Evolutionary conservation across 495 filamentous ascomycete species (phyloP).

Genomic region (Opeltia flavorubescens): DNA sequence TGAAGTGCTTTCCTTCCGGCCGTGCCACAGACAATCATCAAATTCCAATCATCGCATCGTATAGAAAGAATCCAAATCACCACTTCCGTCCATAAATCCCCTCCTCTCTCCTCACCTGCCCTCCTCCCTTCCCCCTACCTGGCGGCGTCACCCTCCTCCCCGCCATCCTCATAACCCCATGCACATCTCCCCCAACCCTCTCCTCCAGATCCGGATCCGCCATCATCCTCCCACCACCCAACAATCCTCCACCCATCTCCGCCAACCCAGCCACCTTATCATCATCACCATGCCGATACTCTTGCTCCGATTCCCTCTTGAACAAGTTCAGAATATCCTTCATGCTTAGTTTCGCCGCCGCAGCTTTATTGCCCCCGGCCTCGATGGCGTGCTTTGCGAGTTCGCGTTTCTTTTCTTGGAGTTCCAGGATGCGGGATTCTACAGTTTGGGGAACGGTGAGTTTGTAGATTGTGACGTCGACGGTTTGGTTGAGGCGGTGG

Average conservation of each 20-base stretch:
- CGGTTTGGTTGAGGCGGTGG: constrained; percentile 86
- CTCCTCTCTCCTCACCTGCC: constrained; percentile 7
- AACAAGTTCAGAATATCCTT: constrained; percentile 89
- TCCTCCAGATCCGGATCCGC: constrained; percentile 18
- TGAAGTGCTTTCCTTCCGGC: too few species aligned
- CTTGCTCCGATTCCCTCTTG: constrained; percentile 52
- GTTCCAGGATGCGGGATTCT: constrained; percentile 79
- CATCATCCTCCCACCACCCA: constrained; percentile 12
- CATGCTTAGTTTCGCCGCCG: constrained; percentile 66
- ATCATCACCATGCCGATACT: constrained; percentile 2
- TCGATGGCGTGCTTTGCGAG: constrained; percentile 77
- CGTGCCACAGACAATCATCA: too few species aligned
- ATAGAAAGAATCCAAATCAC: too few species aligned
- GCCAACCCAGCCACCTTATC: constrained; percentile 1
- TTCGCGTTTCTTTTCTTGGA: constrained; percentile 84
- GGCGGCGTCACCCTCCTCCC: constrained; percentile 8
- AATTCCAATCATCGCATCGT: too few species aligned
- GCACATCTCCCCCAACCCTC: constrained; percentile 28
- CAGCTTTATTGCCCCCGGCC: constrained; percentile 41
- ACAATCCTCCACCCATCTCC: constrained; percentile 23
- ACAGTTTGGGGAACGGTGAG: constrained; percentile 74
- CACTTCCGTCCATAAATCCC: constrained; percentile 11
- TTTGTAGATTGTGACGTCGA: constrained; percentile 88
- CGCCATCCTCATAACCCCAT: neutral
- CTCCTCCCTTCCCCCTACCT: constrained; percentile 1